A percentile compares a stretch with the other conserved stretches of the same genome.
Evolutionary conservation across 495 filamentous ascomycete species (phyloP).

Genomic region (Parachaetomium inaequale): DNA sequence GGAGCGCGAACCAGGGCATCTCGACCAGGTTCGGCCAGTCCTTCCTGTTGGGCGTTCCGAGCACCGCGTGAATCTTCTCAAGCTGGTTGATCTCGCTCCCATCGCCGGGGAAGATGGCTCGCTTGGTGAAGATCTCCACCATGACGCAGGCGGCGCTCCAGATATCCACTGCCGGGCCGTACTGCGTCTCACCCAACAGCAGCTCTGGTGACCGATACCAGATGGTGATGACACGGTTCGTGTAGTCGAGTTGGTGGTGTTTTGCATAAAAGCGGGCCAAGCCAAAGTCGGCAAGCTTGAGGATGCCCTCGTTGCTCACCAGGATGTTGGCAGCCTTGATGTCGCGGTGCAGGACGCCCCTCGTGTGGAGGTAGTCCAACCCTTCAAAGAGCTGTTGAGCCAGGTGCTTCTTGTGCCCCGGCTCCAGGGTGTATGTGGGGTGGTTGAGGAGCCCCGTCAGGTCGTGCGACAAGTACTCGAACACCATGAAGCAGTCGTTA

Average conservation of each 20-base stretch:
- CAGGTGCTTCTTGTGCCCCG: slow-evolving; percentile 88
- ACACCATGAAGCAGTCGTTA: slow-evolving; percentile 99
- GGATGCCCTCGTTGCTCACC: slow-evolving; percentile 77
- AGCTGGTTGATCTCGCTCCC: slow-evolving; percentile 92
- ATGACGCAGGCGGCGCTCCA: slow-evolving; percentile 98
- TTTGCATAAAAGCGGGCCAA: slow-evolving; percentile 97
- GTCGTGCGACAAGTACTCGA: slow-evolving; percentile 97
- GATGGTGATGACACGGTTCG: slow-evolving; percentile 96
- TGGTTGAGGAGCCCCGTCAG: slow-evolving; percentile 73
- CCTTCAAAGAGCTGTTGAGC: slow-evolving; percentile 93
- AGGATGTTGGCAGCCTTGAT: slow-evolving; percentile 95
- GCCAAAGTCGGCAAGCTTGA: slow-evolving; percentile 96
- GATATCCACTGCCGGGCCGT: slow-evolving; percentile 92
- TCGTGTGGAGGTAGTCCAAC: slow-evolving; percentile 87
- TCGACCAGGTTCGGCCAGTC: slow-evolving; percentile 87
- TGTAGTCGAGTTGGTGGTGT: slow-evolving; percentile 89
- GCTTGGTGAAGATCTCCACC: slow-evolving; percentile 92
- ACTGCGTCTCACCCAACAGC: slow-evolving; percentile 88
- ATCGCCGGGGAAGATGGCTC: slow-evolving; percentile 93
- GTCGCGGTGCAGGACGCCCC: slow-evolving; percentile 92
- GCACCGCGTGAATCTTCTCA: slow-evolving; percentile 88
- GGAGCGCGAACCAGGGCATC: slow-evolving; percentile 93
- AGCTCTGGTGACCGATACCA: slow-evolving; percentile 97
- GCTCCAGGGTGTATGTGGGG: slow-evolving; percentile 81
- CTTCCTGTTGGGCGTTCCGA: slow-evolving; percentile 78